Conservation (phyloP, 768 basidiomycete species). For the Clavaria fumosa region DNA sequence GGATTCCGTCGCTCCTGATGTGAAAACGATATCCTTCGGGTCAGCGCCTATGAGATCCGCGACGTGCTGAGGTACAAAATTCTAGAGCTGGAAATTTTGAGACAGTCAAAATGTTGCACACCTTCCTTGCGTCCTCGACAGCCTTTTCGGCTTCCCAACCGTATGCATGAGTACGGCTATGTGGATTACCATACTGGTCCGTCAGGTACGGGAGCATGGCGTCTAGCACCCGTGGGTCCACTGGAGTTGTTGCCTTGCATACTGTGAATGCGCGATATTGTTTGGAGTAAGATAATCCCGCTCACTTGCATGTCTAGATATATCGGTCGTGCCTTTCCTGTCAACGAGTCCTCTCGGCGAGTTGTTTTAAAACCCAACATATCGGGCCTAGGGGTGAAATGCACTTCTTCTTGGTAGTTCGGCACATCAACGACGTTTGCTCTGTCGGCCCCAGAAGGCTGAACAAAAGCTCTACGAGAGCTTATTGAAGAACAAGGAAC, state of each 20-base stretch:
- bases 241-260: slow-evolving; percentile 82
- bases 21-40: slow-evolving; percentile 91
- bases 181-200: slow-evolving; percentile 95
- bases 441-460: slow-evolving; percentile 69
- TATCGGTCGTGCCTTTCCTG: slow-evolving; percentile 68
- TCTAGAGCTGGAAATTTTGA: slow-evolving; percentile 1
- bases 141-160: slow-evolving; percentile 98
- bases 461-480: slow-evolving; percentile 48
- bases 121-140: slow-evolving; percentile 85
- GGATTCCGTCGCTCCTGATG: slow-evolving; percentile 93
- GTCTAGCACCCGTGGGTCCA: slow-evolving; percentile 93
- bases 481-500: slow-evolving; percentile 15
- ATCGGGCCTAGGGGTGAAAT: slow-evolving; percentile 63
- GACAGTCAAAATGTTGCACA: slow-evolving; percentile 13
- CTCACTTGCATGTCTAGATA: slow-evolving; percentile 95
- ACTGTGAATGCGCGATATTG: slow-evolving; percentile 7
- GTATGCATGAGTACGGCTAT: slow-evolving; percentile 96
- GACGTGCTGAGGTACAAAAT: slow-evolving; percentile 40
- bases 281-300: slow-evolving; percentile 4
- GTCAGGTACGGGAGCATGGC: slow-evolving; percentile 93
- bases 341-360: slow-evolving; percentile 37
- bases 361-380: slow-evolving; percentile 64
- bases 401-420: slow-evolving; percentile 49
- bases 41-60: slow-evolving; percentile 91
- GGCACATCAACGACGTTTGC: slow-evolving; percentile 75